Conservation (phyloP, 768 basidiomycete species). For the Hydnomerulius pinastri region DNA sequence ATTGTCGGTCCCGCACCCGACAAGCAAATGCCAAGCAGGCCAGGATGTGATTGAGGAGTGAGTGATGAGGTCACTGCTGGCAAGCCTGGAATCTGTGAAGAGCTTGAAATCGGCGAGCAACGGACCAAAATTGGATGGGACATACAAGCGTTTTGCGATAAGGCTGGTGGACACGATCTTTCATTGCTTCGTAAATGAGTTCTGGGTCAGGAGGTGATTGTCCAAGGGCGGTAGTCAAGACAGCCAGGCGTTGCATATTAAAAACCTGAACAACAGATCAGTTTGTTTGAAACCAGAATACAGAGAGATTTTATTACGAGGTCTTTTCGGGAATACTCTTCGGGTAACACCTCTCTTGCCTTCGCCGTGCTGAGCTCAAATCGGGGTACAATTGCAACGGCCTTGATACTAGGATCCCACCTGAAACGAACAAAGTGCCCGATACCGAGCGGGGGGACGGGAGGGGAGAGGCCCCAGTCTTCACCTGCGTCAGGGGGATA, state of each 20-base stretch:
- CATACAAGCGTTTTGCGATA: conserved; percentile 86
- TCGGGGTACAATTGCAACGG: conserved; percentile 90
- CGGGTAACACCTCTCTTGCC: conserved; percentile 87
- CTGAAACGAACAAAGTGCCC: conserved; percentile 92
- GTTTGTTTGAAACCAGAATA: neutral
- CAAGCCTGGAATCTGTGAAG: conserved; percentile 85
- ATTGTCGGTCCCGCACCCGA: conserved; percentile 99
- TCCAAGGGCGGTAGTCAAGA: conserved; percentile 91
- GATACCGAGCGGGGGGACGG: conserved; percentile 84
- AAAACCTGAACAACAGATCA: conserved; percentile 68
- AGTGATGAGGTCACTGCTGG: conserved; percentile 88
- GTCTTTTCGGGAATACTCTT: conserved; percentile 84
- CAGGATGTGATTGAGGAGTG: conserved; percentile 87
- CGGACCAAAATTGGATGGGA: conserved; percentile 10
- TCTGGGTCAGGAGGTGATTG: conserved; percentile 91
- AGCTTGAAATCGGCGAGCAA: neutral
- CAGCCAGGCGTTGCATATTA: conserved; percentile 94
- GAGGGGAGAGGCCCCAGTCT: conserved; percentile 89
- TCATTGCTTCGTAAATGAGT: conserved; percentile 99
- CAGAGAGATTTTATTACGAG: conserved; percentile 49
- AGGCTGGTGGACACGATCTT: conserved; percentile 96
- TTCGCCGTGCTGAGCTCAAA: conserved; percentile 97
- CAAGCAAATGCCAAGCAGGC: conserved; percentile 95
- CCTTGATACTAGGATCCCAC: conserved; percentile 84
- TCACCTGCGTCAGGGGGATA: conserved; percentile 92